These are phyloP conservation scores for Eucalyptus curtisii DNA, from an alignment of 345 rosid genomes.

Conservation along the genomic window DNA sequence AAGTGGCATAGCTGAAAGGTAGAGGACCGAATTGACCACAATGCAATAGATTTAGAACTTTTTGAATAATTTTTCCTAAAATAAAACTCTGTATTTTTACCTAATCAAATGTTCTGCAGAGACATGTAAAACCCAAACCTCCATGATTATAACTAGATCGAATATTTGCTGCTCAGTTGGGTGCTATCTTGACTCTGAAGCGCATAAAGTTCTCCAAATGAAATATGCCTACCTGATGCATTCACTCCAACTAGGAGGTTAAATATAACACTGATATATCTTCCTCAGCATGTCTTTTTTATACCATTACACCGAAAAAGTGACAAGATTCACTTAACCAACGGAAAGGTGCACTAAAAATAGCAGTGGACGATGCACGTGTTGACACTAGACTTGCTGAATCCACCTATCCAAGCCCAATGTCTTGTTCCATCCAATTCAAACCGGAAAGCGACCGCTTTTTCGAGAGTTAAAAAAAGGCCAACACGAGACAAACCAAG, in stretches of 20 bases:
- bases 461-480: background rate
- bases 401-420: background rate
- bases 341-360: background rate
- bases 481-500: background rate
- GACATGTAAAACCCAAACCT: background rate
- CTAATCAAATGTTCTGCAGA: background rate
- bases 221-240: background rate
- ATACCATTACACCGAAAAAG: background rate
- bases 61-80: too few species aligned
- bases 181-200: background rate
- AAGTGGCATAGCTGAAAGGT: too few species aligned
- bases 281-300: background rate
- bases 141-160: background rate
- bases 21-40: too few species aligned
- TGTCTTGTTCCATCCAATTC: background rate
- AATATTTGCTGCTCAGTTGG: background rate
- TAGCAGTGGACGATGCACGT: background rate
- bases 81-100: rapidly evolving
- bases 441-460: background rate
- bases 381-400: background rate
- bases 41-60: too few species aligned
- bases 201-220: background rate
- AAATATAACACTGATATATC: background rate
- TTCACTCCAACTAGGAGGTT: background rate
- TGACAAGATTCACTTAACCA: background rate